Evolutionary conservation across 768 basidiomycete genomes (phyloP).

Genomic region (Artomyces pyxidatus): DNA sequence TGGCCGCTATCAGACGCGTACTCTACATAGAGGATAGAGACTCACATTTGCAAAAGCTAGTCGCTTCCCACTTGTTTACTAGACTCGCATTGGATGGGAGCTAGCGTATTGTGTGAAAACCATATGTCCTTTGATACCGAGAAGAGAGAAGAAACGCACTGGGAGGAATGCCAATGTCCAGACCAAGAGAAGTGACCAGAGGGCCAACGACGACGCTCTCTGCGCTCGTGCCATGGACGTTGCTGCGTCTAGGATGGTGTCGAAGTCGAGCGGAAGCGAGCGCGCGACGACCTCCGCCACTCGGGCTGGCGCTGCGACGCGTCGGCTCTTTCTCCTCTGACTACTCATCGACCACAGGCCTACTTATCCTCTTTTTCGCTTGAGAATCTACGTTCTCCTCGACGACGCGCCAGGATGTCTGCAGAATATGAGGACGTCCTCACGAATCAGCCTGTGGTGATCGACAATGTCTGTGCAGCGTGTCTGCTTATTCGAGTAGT

Average conservation of each 20-base stretch:
- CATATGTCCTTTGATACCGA: too few relatives aligned
- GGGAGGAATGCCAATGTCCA: not conserved
- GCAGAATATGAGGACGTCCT: slow-evolving; percentile 88
- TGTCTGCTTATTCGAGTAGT: slow-evolving; percentile 9
- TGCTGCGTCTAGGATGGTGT: too few relatives aligned
- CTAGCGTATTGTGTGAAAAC: slow-evolving; percentile 19
- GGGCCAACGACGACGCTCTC: too few relatives aligned
- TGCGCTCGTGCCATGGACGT: not conserved
- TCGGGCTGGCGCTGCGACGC: not conserved
- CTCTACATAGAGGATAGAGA: slow-evolving; percentile 10
- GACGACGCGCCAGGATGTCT: slow-evolving; percentile 43
- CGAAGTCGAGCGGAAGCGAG: too few relatives aligned
- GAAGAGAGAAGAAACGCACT: not conserved
- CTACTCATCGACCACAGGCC: too few relatives aligned
- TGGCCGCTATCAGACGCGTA: not conserved
- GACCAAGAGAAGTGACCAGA: not conserved
- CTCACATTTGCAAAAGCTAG: slow-evolving; percentile 84
- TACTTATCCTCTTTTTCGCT: too few relatives aligned
- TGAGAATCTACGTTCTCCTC: too few relatives aligned
- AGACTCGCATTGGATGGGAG: slow-evolving; percentile 34
- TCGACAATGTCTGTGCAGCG: slow-evolving; percentile 76
- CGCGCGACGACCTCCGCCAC: too few relatives aligned
- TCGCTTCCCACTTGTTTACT: slow-evolving; percentile 77
- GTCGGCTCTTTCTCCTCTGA: too few relatives aligned
- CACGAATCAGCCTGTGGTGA: slow-evolving; percentile 98